Evolutionary conservation across 305 asterid genomes (phyloP), one percentile per base, ranked within the genome.

Genomic region (Fraxinus angustifolia): DNA sequence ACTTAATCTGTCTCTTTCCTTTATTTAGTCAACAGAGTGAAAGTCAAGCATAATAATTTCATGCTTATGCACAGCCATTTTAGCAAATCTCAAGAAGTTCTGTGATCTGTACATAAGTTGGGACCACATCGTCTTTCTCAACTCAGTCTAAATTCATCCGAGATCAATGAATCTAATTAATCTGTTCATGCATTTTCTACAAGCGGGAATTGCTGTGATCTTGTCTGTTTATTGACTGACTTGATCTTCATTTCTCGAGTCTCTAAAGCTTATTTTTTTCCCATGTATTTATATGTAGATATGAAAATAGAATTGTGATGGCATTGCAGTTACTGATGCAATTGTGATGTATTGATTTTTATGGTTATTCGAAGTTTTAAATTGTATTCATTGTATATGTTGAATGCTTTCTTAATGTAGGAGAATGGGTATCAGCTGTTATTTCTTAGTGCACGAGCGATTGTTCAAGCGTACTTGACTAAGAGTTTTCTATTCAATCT

Each of bases 341-440:
- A 26, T 35, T 70, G 19, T 4, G 23, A 31, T 70, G 42, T 70
- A 14, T 70, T 31, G 0, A 70, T 70, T 70, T 70, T 31, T 70
- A 31, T 31, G 75, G 42, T 70, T 70, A 31, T 31, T 17, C 35
- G 30, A 5, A 68, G 4, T 70, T 16, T 67, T 71, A 33, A 71
- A 71, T 71, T 16, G 40, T 31, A 70, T 31, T 70, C 5, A 19
- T 31, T 14, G 45, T 33, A 71, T 0, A 71, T 31, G 11, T 31
- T 16, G 75, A 71, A 6, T 4, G 10, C 38, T 68, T 65, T 68
- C 19, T 68, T 82, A 83, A 73, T 79, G 45, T 88, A 93, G 98
- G 98, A 92, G 87, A 93, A 94, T 78, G 98, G 98, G 35, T 94
- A 93, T 88, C 98, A 94, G 85, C 93, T 94, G 71, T 90, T 94